These are phyloP conservation scores for Termitomyces sp. DNA, from an alignment of 768 basidiomycete genomes.

Conservation along the genomic window DNA sequence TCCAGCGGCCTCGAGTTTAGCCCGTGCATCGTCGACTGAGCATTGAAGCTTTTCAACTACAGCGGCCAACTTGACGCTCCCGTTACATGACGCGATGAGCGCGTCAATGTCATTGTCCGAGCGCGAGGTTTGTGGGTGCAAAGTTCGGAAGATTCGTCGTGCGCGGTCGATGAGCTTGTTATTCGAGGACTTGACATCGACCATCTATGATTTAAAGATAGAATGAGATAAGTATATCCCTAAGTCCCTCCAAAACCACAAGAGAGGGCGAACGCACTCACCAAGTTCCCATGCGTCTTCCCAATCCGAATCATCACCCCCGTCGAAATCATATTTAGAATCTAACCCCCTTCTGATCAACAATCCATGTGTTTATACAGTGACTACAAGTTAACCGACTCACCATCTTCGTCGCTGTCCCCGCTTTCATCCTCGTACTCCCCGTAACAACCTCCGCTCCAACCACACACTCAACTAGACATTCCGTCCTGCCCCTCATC, in stretches of 20 bases:
- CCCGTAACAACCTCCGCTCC: constrained; percentile 30
- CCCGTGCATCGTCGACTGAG: constrained; percentile 14
- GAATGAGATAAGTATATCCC: too few relatives aligned
- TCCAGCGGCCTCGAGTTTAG: constrained; percentile 14
- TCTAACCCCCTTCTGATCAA: constrained; percentile 12
- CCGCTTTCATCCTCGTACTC: constrained; percentile 33
- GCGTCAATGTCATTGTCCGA: constrained; percentile 25
- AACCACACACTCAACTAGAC: constrained; percentile 25
- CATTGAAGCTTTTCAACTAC: constrained; percentile 23
- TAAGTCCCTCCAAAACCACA: neutral
- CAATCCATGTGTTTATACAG: too few relatives aligned
- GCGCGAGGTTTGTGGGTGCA: constrained; percentile 16
- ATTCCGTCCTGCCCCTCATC: constrained; percentile 22
- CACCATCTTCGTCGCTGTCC: constrained; percentile 35
- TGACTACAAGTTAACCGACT: neutral
- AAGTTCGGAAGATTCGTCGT: constrained; percentile 25
- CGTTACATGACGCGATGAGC: constrained; percentile 24
- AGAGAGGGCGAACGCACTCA: constrained; percentile 6
- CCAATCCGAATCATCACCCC: constrained; percentile 30
- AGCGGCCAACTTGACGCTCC: constrained; percentile 28
- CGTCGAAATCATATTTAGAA: constrained; percentile 34
- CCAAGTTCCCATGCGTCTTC: constrained; percentile 32
- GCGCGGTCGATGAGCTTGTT: constrained; percentile 27
- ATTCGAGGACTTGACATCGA: constrained; percentile 29
- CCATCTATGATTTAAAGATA: constrained; percentile 22